A percentile compares a stretch with the other conserved stretches of the same genome.
These are phyloP conservation scores for Pleurotus tuoliensis DNA, from an alignment of 768 basidiomycete genomes.

Conservation along the genomic window DNA sequence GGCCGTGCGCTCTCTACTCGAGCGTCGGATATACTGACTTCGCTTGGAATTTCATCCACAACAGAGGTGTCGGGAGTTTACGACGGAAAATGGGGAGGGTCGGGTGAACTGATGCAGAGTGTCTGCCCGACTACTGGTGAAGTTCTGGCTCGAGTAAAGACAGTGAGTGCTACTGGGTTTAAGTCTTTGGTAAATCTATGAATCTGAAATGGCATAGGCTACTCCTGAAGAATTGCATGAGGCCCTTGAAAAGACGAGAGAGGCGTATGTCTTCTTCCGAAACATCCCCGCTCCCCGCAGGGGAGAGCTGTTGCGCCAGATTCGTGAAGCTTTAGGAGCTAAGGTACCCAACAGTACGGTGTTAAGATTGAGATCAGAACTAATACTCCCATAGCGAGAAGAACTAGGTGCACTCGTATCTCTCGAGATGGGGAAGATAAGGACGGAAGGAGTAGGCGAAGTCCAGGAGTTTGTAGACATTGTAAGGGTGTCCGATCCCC, in stretches of 20 bases:
- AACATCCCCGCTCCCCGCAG: conserved; percentile 81
- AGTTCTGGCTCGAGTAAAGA: conserved; percentile 67
- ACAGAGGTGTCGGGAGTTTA: conserved; percentile 71
- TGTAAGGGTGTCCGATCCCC: conserved; percentile 41
- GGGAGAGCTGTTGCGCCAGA: conserved; percentile 85
- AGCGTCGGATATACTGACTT: conserved; percentile 62
- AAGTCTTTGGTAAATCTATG: background rate
- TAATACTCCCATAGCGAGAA: conserved; percentile 49
- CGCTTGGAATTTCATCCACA: conserved; percentile 57
- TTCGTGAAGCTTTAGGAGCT: conserved; percentile 72
- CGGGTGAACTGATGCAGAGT: conserved; percentile 66
- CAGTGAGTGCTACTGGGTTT: conserved; percentile 37
- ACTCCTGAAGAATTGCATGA: conserved; percentile 69
- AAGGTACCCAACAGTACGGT: conserved; percentile 46
- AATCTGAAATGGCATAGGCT: conserved; percentile 37
- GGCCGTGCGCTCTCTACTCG: conserved; percentile 60
- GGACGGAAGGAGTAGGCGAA: conserved; percentile 86
- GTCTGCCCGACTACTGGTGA: conserved; percentile 88
- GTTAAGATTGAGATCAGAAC: too few species aligned
- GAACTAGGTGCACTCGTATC: conserved; percentile 80
- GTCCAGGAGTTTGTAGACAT: conserved; percentile 96
- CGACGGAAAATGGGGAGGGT: conserved; percentile 78
- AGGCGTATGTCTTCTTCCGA: conserved; percentile 70
- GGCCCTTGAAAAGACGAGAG: conserved; percentile 64
- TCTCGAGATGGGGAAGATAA: conserved; percentile 90